Evolutionary conservation across 495 filamentous ascomycete species (phyloP), one percentile per base, ranked within the genome.

Genomic region (Pyronema omphalodes): DNA sequence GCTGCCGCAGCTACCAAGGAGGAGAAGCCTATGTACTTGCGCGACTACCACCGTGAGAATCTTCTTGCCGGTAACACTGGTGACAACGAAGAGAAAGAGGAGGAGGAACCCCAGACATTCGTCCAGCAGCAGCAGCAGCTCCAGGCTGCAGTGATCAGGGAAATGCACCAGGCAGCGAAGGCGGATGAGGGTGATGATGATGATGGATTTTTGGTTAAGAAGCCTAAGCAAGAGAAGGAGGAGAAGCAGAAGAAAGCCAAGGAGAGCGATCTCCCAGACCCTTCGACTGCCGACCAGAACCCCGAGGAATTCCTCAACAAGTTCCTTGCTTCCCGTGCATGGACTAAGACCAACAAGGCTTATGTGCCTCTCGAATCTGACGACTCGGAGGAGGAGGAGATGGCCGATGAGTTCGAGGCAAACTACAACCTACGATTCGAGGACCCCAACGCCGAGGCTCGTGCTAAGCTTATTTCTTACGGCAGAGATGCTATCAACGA

Each of bases 351-450:
- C 8, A 70, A 65, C 18, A 71, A 76, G 23, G 68, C 69, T 8
- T 83, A 80, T 59, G 70, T 83, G 48, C 82, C 87, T 7, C 82
- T 98, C 51, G 87, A 95, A 55, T 93, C 86, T 0, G 91, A 98
- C 58, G 91, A 95, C 52, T 84, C 83, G 17, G 84, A 89, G 50
- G 83, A 88, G 33, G 82, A 88, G 47, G 72, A 78, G 11, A 75
- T 79, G 23, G 88, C 89, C 36, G 91, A 98, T 23, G 76, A 77
- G 29, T 88, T 87, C 58, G 91, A 98, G 66, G 75, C 82, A 52
- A 88, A 87, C n/a, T 98, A 93, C 71, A 98, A 98, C 67, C 71
- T 94, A 67, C 83, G 91, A 19, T 98, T 98, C 61, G 91, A 98
- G 62, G 83, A 98, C 60, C 87, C 91, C 0, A 74, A 73, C 59